Base-by-base conservation (phyloP, 768 basidiomycete species). In the Hortiboletus campestris region DNA sequence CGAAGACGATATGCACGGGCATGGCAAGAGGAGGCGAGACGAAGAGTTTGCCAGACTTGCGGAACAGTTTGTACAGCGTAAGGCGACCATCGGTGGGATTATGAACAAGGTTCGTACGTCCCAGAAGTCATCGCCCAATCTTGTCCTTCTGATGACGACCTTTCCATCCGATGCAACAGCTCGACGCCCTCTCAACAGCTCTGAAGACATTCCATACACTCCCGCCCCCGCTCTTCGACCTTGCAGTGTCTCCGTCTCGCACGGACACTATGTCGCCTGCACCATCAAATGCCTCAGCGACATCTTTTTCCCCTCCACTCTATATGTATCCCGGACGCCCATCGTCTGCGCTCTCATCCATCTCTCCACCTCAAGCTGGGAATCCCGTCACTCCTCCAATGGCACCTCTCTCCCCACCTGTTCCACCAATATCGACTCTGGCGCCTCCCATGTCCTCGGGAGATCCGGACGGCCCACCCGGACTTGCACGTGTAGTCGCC, bases 21-120 rank as follows among this genome's bases (percentile, higher is more conserved):
- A 84, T 63, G 78, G 75, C 55, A 79, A 75, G 59, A 78, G 71
- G 63, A 78, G 77, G 51, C 75, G 85, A 50, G 87, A 86, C 59
- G 82, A 81, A 49, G 84, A 89, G 63, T 91, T 91, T 67, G 78
- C 80, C 8, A 83, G 76, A 57, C 75, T 90, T 35, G 80, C 85
- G 9, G 79, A 82, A 53, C 84, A 84, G 62, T 91, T 91, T 65
- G 79, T 82, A 49, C 84, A 84, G 28, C 78, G 86, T 51, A 89
- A 85, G 65, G 80, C 83, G 55, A 81, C 83, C 32, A 87, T 91
- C 19, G 79, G 82, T 49, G 79, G 76, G 31, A 86, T 92, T 32
- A 91, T 91, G 89, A 67, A 67, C 67, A 89, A 89, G 79, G 89
- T 87, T 57, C 32, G 59, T 53, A 19, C 45, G 16, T 53, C 19